These are phyloP conservation scores for Ramularia collo-cygni DNA, from an alignment of 2,329 filamentous ascomycete genomes.

Conservation along the genomic window DNA sequence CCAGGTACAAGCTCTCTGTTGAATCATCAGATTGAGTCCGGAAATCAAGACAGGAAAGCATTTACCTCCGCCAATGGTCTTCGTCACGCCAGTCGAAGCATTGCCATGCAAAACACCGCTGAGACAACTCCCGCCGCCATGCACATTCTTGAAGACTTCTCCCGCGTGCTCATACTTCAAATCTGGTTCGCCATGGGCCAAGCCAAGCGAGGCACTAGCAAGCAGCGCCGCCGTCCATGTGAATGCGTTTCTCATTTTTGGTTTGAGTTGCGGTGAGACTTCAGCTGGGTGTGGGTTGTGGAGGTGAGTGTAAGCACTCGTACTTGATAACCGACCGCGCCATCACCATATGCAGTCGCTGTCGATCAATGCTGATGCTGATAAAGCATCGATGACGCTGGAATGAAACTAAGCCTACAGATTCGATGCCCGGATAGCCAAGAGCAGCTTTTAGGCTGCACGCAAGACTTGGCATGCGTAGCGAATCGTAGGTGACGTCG, in stretches of 20 bases:
- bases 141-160: conserved; percentile 12
- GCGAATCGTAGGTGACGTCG: no score
- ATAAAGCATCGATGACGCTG: no score
- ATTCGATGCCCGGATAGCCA: no score
- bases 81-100: conserved; percentile 13
- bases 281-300: no score
- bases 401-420: no score
- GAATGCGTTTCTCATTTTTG: conserved; percentile 5
- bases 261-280: no score
- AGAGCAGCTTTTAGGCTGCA: no score
- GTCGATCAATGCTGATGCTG: no score
- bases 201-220: conserved; percentile 6
- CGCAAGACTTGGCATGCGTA: no score
- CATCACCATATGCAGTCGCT: no score
- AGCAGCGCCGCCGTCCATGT: conserved; percentile 6
- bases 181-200: conserved; percentile 12
- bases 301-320: no score
- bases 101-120: conserved; percentile 15
- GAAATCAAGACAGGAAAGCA: neutral
- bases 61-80: conserved; percentile 13
- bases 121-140: conserved; percentile 5
- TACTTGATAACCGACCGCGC: no score
- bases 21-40: neutral
- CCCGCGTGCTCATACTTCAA: conserved; percentile 18
- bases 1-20: conserved; percentile 19